Base-by-base conservation (phyloP, 768 basidiomycete species). In the Kwoniella sp. region DNA sequence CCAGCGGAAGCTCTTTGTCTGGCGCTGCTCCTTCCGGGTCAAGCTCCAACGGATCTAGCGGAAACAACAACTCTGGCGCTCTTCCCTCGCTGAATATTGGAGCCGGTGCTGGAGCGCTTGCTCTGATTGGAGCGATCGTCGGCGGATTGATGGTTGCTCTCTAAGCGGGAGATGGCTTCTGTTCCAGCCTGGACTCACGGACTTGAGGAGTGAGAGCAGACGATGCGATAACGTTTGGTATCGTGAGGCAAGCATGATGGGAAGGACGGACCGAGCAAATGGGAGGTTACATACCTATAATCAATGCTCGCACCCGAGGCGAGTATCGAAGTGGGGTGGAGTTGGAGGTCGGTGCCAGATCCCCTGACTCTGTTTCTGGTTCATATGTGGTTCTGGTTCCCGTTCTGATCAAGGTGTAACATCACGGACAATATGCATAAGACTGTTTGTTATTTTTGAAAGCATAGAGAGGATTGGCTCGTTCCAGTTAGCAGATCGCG, bases 121-220 rank as follows among this genome's bases (percentile, higher is more conserved):
- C 50, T 20, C 22, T 60, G 30, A 8, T 52, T 15, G 59, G 59
- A 31, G 59, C 50, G 7, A 15, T 60, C 12, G 22, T 52, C 4
- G 59, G 59, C 30, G 59, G 59, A 51, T 28, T 26, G 15, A n/a
- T 52, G 28, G 23, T 51, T n/a, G 26, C 38, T 12, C 22, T 58
- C 20, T 58, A 45, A 29, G 4, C 2, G 8, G 12, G 30, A 55
- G 41, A 8, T 13, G 7, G 34, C 34, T 5, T 34, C 34, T 34
- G 34, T 23, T 26, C 28, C 28, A 23, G 12, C 25, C 28, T 55
- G n/a, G n/a, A n/a, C n/a, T n/a, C n/a, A n/a, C n/a, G n/a, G n/a
- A n/a, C n/a, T n/a, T n/a, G n/a, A n/a, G n/a, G n/a, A n/a, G n/a
- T n/a, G 7, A 37, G 34, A 37, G 34, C 13, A 13, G 34, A 37